Evolutionary conservation across 164 flowering plant species (phyloP).

Genomic region (Chloranthus sessilifolius): DNA sequence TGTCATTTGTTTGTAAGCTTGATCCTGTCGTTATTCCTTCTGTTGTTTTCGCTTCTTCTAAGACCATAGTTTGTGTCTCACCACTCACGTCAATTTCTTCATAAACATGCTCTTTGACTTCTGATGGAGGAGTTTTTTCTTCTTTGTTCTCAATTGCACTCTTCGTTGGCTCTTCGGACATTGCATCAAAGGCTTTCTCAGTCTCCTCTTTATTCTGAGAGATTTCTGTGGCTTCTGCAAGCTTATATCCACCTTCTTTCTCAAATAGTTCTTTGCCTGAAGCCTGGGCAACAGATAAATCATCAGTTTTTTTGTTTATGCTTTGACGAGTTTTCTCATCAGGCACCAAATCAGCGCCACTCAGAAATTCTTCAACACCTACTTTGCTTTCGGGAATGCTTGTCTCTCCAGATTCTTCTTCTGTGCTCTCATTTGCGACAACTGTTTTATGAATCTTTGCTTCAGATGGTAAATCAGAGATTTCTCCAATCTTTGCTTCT

Average conservation of each 20-base stretch:
- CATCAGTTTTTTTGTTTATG: constrained; percentile 1
- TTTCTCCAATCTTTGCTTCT: neutral
- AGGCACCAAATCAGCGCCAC: neutral
- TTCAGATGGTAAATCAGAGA: neutral
- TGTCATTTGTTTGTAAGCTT: too few species aligned
- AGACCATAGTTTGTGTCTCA: too few species aligned
- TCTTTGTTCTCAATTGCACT: too few species aligned
- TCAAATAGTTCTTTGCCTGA: constrained; percentile 3
- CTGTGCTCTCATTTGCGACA: neutral
- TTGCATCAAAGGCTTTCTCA: neutral
- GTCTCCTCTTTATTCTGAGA: constrained; percentile 5
- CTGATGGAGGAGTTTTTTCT: too few species aligned
- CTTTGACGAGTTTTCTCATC: constrained; percentile 6
- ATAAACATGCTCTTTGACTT: too few species aligned
- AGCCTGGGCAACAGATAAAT: constrained; percentile 11
- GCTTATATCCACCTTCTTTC: constrained; percentile 10
- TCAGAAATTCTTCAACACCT: neutral
- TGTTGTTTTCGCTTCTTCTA: too few species aligned
- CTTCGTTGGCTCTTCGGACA: too few species aligned
- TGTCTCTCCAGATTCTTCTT: neutral
- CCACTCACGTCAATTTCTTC: too few species aligned
- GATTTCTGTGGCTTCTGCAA: constrained; percentile 11
- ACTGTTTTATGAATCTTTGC: neutral
- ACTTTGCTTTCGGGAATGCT: neutral
- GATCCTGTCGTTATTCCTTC: too few species aligned